phyloP scores from a whole-genome alignment of 2,329 filamentous ascomycete species.

The Colletotrichum orbiculare region DNA sequence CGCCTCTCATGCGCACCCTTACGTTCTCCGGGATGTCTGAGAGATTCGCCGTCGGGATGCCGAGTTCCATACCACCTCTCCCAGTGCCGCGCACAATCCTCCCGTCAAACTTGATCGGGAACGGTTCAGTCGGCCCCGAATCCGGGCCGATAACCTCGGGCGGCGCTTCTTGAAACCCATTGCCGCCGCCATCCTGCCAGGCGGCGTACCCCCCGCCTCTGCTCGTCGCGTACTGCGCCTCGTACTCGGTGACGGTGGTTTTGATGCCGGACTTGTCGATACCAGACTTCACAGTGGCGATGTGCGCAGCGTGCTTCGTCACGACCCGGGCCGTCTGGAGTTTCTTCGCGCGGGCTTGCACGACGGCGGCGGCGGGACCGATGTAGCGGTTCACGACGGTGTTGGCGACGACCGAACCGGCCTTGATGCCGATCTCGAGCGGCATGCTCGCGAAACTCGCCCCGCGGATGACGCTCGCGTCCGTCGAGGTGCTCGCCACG shows the following conservation, averaged over 20 bases:
- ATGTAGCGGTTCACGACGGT: conserved; percentile 57
- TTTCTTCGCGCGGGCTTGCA: conserved; percentile 54
- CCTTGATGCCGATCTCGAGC: conserved; percentile 71
- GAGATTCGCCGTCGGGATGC: conserved; percentile 66
- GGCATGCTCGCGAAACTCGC: conserved; percentile 74
- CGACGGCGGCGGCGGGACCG: conserved; percentile 46
- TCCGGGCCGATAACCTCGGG: conserved; percentile 58
- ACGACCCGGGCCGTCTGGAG: conserved; percentile 32
- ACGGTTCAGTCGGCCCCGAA: conserved; percentile 62
- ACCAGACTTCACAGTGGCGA: conserved; percentile 40
- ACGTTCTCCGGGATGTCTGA: conserved; percentile 62
- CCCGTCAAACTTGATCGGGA: conserved; percentile 63
- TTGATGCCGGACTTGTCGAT: conserved; percentile 45
- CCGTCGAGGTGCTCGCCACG: conserved; percentile 73
- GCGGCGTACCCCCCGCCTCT: conserved; percentile 50
- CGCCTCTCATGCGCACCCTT: conserved; percentile 64
- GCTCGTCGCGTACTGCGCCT: conserved; percentile 49
- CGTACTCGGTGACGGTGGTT: conserved; percentile 46
- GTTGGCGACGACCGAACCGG: conserved; percentile 61
- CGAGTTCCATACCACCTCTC: conserved; percentile 50
- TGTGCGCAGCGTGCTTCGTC: conserved; percentile 11
- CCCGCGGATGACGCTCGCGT: conserved; percentile 70
- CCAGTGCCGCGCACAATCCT: conserved; percentile 59
- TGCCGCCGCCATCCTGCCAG: conserved; percentile 41
- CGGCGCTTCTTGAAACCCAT: conserved; percentile 45